Evolutionary conservation across 345 rosid genomes (phyloP).

Genomic region (Arabidopsis thaliana): TAIR10.1 NC_003070.9:27911501-27912000

Average conservation of each 20-base stretch:
- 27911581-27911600: conserved; percentile 88
- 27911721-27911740: conserved; percentile 86
- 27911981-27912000: conserved; percentile 77
- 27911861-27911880: not conserved
- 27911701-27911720: conserved; percentile 84
- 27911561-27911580: conserved; percentile 80
- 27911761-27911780: conserved; percentile 96
- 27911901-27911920: not conserved
- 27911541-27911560: conserved; percentile 69
- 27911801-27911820: conserved; percentile 81
- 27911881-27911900: not conserved
- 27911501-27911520: conserved; percentile 32
- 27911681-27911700: conserved; percentile 14
- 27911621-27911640: conserved; percentile 20
- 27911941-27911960: not conserved
- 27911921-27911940: not conserved
- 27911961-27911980: conserved; percentile 1
- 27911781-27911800: conserved; percentile 93
- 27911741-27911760: conserved; percentile 79
- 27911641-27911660: not conserved
- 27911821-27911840: conserved; percentile 24
- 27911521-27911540: conserved; percentile 91
- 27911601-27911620: conserved; percentile 10
- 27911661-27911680: not conserved
- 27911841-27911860: not conserved